Base-by-base conservation (phyloP, 202 grass and related monocot species). In the Elaeis oleifera region DNA sequence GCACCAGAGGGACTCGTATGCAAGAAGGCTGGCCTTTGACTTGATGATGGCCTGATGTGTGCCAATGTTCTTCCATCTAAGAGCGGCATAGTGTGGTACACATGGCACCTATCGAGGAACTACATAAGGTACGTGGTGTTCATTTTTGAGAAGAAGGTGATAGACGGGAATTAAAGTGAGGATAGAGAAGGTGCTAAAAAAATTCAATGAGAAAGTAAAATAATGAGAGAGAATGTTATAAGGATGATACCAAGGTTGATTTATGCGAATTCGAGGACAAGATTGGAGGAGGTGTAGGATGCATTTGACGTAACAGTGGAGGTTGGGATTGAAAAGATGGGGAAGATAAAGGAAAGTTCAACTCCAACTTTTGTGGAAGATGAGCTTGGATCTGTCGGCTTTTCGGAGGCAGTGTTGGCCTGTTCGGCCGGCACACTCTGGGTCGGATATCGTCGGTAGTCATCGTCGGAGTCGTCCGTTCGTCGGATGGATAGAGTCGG, bases 251-350 rank as follows among this genome's bases (percentile, higher is more conserved):
- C 59, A 13, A 78, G 31, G 13, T 27, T 78, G n/a, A 49, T 65
- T 2, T 78, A 78, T 52, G 52, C 52, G 28, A 67, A 78, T 71
- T 67, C 67, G 18, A 70, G 59, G 23, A 71, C n/a, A 19, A 57
- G 49, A 5, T 18, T 64, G 25, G 22, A 71, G 50, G 58, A 50
- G 17, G 7, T 39, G 14, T 63, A 61, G 49, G 67, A 78, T 71
- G 75, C 75, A 57, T 70, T 78, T 64, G 75, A 71, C 59, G 51
- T 78, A 5, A 16, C 67, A 1, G 17, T 78, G 58, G 59, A 71
- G 58, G 50, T 25, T 4, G 52, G 65, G 67, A 57, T 71, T 57
- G 51, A 78, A 27, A 53, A 15, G 39, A 36, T 61, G 11, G 61
- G 25, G 56, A 18, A 39, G 56, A 61, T 53, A n/a, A 76, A 49